These are phyloP conservation scores for Lepiota venenata DNA, from an alignment of 768 basidiomycete species.

Conservation along the genomic window DNA sequence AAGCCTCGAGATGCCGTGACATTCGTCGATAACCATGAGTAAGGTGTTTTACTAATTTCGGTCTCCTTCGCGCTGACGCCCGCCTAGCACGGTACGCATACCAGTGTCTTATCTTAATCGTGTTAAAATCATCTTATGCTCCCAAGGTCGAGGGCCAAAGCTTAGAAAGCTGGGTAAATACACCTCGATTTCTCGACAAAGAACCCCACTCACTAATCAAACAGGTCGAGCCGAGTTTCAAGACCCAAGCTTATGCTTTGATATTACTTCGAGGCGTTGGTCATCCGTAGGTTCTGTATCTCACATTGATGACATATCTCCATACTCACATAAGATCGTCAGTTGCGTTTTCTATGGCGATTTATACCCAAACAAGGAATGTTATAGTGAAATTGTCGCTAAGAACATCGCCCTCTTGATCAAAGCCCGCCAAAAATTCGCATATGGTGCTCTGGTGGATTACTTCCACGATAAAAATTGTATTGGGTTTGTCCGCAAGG, in stretches of 20 bases:
- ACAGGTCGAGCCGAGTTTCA: conserved; percentile 70
- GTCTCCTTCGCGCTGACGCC: conserved; percentile 9
- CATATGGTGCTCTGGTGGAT: conserved; percentile 62
- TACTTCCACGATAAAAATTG: conserved; percentile 56
- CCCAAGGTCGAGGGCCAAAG: conserved; percentile 60
- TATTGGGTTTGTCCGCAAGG: conserved; percentile 74
- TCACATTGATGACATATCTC: background rate
- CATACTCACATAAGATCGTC: background rate
- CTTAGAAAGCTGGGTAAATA: conserved; percentile 75
- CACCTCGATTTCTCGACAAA: background rate
- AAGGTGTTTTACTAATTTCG: conserved; percentile 23
- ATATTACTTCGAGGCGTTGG: conserved; percentile 70
- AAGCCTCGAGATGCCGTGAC: conserved; percentile 84
- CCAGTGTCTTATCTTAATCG: background rate
- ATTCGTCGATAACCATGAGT: conserved; percentile 92
- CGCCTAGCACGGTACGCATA: conserved; percentile 54
- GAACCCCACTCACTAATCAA: background rate
- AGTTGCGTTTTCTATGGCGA: conserved; percentile 92
- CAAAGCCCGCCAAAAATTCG: conserved; percentile 57
- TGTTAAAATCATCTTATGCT: background rate
- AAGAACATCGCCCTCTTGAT: conserved; percentile 53
- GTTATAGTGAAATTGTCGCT: conserved; percentile 53
- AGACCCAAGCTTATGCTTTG: conserved; percentile 78
- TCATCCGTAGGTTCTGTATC: conserved; percentile 56
- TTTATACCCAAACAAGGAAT: conserved; percentile 68